Evolutionary conservation across 495 filamentous ascomycete species (phyloP).

Genomic region (Aspergillus nidulans): DNA sequence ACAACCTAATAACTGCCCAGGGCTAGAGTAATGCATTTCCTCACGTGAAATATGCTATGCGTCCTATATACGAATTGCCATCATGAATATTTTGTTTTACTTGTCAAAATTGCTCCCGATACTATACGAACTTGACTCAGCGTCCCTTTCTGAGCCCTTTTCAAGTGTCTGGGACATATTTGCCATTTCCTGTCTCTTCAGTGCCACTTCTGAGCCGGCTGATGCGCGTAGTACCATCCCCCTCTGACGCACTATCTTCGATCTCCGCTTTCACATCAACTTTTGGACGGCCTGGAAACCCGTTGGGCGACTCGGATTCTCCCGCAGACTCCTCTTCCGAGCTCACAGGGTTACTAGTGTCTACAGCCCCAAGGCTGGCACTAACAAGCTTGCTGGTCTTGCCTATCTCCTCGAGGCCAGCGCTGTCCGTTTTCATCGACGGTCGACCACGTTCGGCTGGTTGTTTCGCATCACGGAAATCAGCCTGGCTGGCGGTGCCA

Average conservation of each 20-base stretch:
- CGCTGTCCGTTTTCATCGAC: slow-evolving; percentile 14
- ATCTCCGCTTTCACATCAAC: background rate
- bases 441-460: slow-evolving; percentile 25
- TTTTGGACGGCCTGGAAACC: background rate
- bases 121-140: background rate
- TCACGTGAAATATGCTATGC: background rate
- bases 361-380: slow-evolving; percentile 25
- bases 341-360: slow-evolving; percentile 21
- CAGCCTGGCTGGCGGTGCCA: slow-evolving; percentile 24
- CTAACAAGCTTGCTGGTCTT: slow-evolving; percentile 36
- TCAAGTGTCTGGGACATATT: slow-evolving; percentile 22
- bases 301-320: background rate
- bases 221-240: slow-evolving; percentile 17
- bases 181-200: slow-evolving; percentile 21
- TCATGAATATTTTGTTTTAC: too few relatives aligned
- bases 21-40: background rate
- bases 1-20: background rate
- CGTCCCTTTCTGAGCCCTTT: too few relatives aligned
- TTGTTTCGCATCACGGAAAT: slow-evolving; percentile 22
- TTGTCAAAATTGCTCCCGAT: too few relatives aligned
- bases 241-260: background rate
- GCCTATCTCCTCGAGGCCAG: slow-evolving; percentile 26
- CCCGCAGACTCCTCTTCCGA: slow-evolving; percentile 13
- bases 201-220: slow-evolving; percentile 22
- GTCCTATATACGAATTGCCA: background rate